phyloP scores from a whole-genome alignment of 2,329 filamentous ascomycete species.

The Ilyonectria sp. region DNA sequence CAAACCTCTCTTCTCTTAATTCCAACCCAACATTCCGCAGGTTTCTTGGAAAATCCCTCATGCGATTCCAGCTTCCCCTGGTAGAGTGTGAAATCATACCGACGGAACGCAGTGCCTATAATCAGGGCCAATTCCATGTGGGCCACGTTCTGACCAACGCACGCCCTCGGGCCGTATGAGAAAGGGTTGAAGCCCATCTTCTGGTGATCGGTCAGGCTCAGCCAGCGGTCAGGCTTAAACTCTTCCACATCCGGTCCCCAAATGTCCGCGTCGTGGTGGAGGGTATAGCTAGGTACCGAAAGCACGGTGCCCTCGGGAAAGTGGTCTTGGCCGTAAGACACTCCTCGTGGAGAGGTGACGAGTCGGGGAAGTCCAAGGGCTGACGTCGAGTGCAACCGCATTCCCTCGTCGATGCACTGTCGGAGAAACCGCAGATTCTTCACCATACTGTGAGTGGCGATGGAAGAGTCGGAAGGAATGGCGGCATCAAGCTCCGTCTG shows the following conservation, averaged over 20 bases:
- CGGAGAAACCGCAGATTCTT: constrained; percentile 31
- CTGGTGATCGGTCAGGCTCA: constrained; percentile 23
- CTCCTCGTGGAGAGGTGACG: constrained; percentile 25
- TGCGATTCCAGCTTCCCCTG: constrained; percentile 28
- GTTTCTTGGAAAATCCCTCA: constrained; percentile 36
- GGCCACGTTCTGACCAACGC: constrained; percentile 34
- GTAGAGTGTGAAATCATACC: constrained; percentile 28
- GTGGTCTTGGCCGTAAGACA: constrained; percentile 26
- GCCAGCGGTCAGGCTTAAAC: constrained; percentile 31
- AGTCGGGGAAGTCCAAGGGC: constrained; percentile 32
- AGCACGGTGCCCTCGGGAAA: constrained; percentile 34
- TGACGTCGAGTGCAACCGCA: constrained; percentile 33
- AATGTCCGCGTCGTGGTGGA: constrained; percentile 32
- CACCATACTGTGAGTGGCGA: constrained; percentile 26
- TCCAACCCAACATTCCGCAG: constrained; percentile 33
- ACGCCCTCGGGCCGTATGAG: constrained; percentile 31
- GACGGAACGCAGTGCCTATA: constrained; percentile 26
- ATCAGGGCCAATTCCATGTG: constrained; percentile 34
- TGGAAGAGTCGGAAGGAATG: constrained; percentile 13
- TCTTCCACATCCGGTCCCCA: constrained; percentile 32
- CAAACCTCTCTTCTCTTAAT: constrained; percentile 23
- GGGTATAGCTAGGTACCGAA: constrained; percentile 29
- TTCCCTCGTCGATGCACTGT: constrained; percentile 31
- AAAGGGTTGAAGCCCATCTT: constrained; percentile 35
- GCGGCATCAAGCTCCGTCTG: constrained; percentile 31